Evolutionary conservation across 176 grass and related monocot species (phyloP).

Genomic region (Paspalum vaginatum): DNA sequence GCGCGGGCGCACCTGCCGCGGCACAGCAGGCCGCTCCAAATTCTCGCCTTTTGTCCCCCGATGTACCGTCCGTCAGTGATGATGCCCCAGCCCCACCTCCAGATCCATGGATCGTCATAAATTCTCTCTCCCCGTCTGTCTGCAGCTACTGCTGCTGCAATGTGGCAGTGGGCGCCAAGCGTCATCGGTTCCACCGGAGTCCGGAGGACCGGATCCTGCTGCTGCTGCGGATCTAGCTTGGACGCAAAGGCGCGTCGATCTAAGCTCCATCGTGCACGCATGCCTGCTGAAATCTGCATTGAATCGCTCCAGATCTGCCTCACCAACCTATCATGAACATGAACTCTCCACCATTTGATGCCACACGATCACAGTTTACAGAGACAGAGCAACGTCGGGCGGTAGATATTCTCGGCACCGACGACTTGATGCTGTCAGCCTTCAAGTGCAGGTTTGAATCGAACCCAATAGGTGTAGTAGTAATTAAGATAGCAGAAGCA

Average conservation of each 20-base stretch:
- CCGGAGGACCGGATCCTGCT: background rate
- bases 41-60: conserved; percentile 65
- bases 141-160: background rate
- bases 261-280: too few species aligned
- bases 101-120: conserved; percentile 28
- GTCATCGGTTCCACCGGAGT: conserved; percentile 10
- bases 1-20: conserved; percentile 12
- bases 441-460: background rate
- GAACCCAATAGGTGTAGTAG: background rate
- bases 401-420: conserved; percentile 7
- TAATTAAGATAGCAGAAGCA: background rate
- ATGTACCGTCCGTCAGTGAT: conserved; percentile 48
- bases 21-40: conserved; percentile 39
- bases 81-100: conserved; percentile 52
- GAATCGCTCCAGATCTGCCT: conserved; percentile 43
- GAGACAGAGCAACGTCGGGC: background rate
- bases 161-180: background rate
- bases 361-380: background rate
- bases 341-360: background rate
- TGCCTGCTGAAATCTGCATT: conserved; percentile 44
- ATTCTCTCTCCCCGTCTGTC: background rate
- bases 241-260: too few species aligned
- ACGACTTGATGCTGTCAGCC: background rate
- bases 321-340: conserved; percentile 47
- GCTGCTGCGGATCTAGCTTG: too few species aligned